Evolutionary conservation across 768 basidiomycete species (phyloP).

Genomic region (Mycena epipterygia): DNA sequence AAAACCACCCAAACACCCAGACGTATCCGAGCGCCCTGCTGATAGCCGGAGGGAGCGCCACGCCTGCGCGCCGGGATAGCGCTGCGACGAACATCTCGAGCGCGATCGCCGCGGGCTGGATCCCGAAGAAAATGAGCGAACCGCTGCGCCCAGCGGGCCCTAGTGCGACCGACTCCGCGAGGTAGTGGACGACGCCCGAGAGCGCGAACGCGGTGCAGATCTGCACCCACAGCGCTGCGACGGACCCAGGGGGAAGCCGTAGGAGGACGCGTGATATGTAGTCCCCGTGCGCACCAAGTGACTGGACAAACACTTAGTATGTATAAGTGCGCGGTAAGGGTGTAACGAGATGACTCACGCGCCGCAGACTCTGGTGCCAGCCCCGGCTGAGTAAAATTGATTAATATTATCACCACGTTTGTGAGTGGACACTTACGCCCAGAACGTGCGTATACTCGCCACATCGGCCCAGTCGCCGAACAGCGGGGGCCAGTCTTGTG

Average conservation of each 20-base stretch:
- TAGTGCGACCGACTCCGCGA: constrained; percentile 16
- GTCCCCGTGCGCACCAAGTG: constrained; percentile 10
- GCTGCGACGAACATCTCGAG: constrained; percentile 13
- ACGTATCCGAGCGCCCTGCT: constrained; percentile 1
- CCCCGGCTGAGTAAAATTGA: neutral
- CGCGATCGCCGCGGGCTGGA: constrained; percentile 29
- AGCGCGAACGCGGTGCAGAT: constrained; percentile 16
- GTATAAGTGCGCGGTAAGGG: neutral
- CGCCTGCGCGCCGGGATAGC: neutral
- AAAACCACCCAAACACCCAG: constrained; percentile 29
- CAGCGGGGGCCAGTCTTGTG: constrained; percentile 31
- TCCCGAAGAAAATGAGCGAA: constrained; percentile 28
- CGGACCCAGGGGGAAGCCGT: neutral
- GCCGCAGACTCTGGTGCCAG: constrained; percentile 33
- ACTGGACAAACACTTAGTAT: neutral
- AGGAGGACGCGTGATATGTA: constrained; percentile 5
- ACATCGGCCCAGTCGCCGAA: constrained; percentile 20
- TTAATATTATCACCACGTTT: neutral
- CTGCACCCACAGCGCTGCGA: neutral
- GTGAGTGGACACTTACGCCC: constrained; percentile 23
- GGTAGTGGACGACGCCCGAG: constrained; percentile 30
- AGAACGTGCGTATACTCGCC: constrained; percentile 28
- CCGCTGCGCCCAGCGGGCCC: constrained; percentile 17
- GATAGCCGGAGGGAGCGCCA: neutral
- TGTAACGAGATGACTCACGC: constrained; percentile 3